A percentile compares a stretch with the other conserved stretches of the same genome.
These are phyloP conservation scores for Neonothopanus nambi DNA, from an alignment of 1,284 basidiomycete species.

Conservation along the genomic window DNA sequence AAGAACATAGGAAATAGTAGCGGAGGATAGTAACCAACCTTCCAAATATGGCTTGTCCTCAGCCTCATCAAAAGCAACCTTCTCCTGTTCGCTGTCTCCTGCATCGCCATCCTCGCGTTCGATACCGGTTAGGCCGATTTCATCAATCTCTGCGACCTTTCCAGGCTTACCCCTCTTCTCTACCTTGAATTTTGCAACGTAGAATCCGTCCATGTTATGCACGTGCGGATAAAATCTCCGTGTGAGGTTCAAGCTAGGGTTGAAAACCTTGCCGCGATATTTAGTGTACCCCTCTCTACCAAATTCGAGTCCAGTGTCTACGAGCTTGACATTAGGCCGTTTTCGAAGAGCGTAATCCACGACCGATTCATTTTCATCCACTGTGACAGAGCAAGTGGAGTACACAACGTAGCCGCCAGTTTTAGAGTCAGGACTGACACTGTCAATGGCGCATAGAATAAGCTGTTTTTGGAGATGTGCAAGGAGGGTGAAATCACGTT, in stretches of 20 bases:
- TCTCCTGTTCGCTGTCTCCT: constrained; percentile 28
- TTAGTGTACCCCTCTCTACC: constrained; percentile 90
- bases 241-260: constrained; percentile 81
- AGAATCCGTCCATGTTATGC: constrained; percentile 98
- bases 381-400: constrained; percentile 97
- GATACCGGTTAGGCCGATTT: constrained; percentile 29
- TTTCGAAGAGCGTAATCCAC: constrained; percentile 99
- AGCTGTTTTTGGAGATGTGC: constrained; percentile 99
- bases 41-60: constrained; percentile 70
- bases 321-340: constrained; percentile 92
- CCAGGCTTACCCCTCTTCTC: constrained; percentile 68
- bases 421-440: constrained; percentile 84
- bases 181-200: constrained; percentile 97
- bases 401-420: constrained; percentile 97
- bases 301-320: constrained; percentile 92
- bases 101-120: constrained; percentile 32
- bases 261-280: constrained; percentile 89
- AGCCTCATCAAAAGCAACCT: constrained; percentile 61
- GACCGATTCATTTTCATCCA: constrained; percentile 98
- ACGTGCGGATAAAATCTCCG: constrained; percentile 89
- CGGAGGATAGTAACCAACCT: constrained; percentile 45
- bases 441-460: constrained; percentile 97
- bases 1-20: constrained; percentile 13
- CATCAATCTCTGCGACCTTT: constrained; percentile 33
- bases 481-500: constrained; percentile 92